Base-by-base conservation (phyloP, 129 eudicot species). In the Silybum marianum region DNA sequence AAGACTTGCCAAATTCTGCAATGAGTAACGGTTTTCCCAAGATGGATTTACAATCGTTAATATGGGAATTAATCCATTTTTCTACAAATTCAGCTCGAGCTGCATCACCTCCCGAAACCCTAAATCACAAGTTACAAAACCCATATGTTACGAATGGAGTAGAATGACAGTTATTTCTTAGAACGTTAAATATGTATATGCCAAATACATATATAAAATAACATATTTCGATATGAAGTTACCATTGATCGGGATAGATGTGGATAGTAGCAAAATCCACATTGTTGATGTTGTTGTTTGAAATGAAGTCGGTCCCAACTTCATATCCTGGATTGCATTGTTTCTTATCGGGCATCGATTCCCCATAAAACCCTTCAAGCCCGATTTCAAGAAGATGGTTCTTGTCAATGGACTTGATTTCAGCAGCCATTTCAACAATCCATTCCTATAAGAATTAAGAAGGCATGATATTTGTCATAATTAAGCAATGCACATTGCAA, bases 231-330 rank as follows among this genome's bases (percentile, higher is more conserved):
- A 9, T 3, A 3, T 21, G 14, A 5, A 2, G 74, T 30, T 82
- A 87, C 90, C 86, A 87, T 74, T 84, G 87, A 36, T 87, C 88
- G 8, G 88, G 86, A 78, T 87, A 87, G 46, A 84, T 54, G 78
- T 87, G 90, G 65, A 87, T 84, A n/a, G 90, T 80, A 78, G 90
- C 78, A 65, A 87, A 87, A 74, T 87, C 90, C 7, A 87, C 66
- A 34, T 74, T 67, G 14, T 81, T 7, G 63, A 84, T 19, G 7
- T 1, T 46, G 60, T 81, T 80, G 75, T 87, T 87, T 51, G 87
- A 77, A 48, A 84, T 78, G 46, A 84, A 87, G 66, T 87, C 90
- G 14, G 88, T 80, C 9, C 90, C 90, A 68, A 84, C 83, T 60
- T 81, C 81, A 23, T 81, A 84, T 18, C 88, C 83, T 36, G 89